Conservation (phyloP, 2,329 filamentous ascomycete species). For the Emergomyces orientalis region DNA sequence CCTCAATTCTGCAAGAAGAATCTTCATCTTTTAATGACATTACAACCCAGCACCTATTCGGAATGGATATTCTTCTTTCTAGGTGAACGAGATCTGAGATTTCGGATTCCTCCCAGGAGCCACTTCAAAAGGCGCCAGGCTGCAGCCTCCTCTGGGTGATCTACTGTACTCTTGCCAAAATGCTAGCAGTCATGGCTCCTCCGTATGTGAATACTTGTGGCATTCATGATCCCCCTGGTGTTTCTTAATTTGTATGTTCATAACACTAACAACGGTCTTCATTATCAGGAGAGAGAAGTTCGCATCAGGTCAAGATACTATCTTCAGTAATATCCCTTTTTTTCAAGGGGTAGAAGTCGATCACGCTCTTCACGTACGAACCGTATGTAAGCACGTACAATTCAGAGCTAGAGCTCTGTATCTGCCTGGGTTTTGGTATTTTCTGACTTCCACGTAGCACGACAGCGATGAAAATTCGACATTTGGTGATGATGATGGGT, state of each 20-base stretch:
- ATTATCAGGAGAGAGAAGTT: background rate
- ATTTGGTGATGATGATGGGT: constrained; percentile 2
- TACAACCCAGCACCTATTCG: background rate
- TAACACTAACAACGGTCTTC: background rate
- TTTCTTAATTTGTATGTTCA: background rate
- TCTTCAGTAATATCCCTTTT: background rate
- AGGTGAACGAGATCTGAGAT: background rate
- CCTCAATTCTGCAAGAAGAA: background rate
- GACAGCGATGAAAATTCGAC: background rate
- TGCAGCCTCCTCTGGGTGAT: background rate
- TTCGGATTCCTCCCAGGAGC: background rate
- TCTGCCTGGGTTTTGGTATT: background rate
- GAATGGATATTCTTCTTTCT: background rate
- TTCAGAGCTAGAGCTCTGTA: background rate
- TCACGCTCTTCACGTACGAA: background rate
- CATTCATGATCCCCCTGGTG: background rate
- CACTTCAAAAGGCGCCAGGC: background rate
- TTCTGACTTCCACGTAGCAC: background rate
- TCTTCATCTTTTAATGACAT: background rate
- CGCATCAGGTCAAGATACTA: background rate
- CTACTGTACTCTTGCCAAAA: background rate
- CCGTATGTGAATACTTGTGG: background rate
- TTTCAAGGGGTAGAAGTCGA: background rate
- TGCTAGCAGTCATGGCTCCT: background rate
- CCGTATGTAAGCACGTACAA: background rate